Conservation (phyloP, 2,329 filamentous ascomycete genomes). For the Neopestalotiopsis sp. region DNA sequence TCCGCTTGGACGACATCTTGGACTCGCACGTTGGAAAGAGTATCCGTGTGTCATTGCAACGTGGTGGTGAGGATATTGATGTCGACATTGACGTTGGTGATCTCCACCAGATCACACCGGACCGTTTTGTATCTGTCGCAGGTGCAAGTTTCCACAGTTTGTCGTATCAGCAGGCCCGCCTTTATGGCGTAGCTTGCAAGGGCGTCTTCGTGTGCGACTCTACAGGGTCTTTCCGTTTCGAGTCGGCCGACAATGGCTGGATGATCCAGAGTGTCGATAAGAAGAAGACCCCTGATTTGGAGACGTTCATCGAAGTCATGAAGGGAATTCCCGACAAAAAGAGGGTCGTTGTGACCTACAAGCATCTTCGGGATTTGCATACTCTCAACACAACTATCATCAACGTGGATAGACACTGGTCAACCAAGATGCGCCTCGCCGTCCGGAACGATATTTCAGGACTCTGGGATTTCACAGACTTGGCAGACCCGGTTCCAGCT, state of each 20-base stretch:
- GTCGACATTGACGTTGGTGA: conserved; percentile 86
- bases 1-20: conserved; percentile 87
- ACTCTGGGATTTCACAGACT: conserved; percentile 91
- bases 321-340: conserved; percentile 81
- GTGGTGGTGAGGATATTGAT: conserved; percentile 86
- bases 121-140: conserved; percentile 92
- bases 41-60: conserved; percentile 83
- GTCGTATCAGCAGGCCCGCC: conserved; percentile 95
- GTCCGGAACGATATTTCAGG: conserved; percentile 89
- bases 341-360: conserved; percentile 92
- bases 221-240: conserved; percentile 92
- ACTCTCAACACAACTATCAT: conserved; percentile 93
- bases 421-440: conserved; percentile 90
- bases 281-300: conserved; percentile 84
- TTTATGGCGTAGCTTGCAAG: conserved; percentile 90
- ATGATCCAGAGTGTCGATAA: conserved; percentile 92
- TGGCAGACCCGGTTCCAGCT: conserved; percentile 81
- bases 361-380: conserved; percentile 92
- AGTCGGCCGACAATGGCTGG: conserved; percentile 90
- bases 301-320: conserved; percentile 90
- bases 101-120: conserved; percentile 91
- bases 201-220: conserved; percentile 96
- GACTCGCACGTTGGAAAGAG: conserved; percentile 82
- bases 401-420: conserved; percentile 94
- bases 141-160: conserved; percentile 95